Base-by-base conservation (phyloP, 2,329 filamentous ascomycete genomes). In the Beauveria scarabaeidicola region DNA sequence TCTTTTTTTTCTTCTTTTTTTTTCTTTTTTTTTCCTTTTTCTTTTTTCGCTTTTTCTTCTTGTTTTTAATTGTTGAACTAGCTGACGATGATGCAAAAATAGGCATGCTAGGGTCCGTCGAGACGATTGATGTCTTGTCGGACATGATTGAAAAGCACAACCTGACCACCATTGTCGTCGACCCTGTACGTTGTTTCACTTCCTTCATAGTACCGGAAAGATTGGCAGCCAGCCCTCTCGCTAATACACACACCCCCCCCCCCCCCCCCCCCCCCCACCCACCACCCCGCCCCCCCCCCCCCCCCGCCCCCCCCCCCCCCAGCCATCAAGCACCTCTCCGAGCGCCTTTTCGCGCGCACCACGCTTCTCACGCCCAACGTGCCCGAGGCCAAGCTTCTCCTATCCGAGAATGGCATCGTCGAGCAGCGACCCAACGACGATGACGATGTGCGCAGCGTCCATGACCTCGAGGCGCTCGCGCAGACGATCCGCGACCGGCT, bases 311-410 rank as follows among this genome's bases (percentile, higher is more conserved):
- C n/a, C n/a, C n/a, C n/a, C n/a, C n/a, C n/a, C n/a, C n/a, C n/a
- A n/a, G 88, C 89, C n/a, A 77, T 91, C 36, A 70, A 77, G 11
- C 79, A 80, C 8, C 74, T 93, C 53, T 77, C 82, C 53, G 71
- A 77, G 15, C 74, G 81, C 13, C 74, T 94, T 5, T 77, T 93
- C 9, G 85, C 87, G 0, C 70, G 79, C 38, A 83, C 88, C 1
- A 90, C 83, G 1, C 74, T 92, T 13, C 74, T 91, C 19, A 92
- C 89, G 0, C 89, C 89, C 36, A 93, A 93, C 70, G 78, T 92
- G 5, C 88, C 89, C 1, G 89, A 93, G 72, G 88, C 88, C 9
- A 78, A 78, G 61, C 77, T 89, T 8, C 77, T 92, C 1, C 77
- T 91, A 10, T 73, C 78, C 41, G 75, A 81, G 61, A 76, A 78